Evolutionary conservation across 371 early-diverging fungal species (phyloP), one percentile per base, ranked within the genome.

Genomic region (Apophysomyces sp.): DNA sequence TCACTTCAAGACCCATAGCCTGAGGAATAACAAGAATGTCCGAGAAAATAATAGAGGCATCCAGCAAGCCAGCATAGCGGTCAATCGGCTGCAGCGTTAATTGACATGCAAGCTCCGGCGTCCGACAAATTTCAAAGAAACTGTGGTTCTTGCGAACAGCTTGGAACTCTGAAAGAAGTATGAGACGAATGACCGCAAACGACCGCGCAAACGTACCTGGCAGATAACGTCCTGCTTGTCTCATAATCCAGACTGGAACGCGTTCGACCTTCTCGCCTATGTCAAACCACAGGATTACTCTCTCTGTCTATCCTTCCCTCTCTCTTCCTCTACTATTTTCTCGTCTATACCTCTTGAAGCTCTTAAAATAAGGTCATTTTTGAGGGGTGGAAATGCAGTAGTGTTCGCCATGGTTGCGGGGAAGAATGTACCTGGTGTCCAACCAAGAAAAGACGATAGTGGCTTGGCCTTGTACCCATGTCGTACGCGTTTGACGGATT

Each of bases 21-120:
- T 98, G 98, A 32, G 98, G 97, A 54, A 98, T 87, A 27, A 98
- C 98, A 31, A 98, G 83, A 69, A 98, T 98, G 74, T 98, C 99
- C 0, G 93, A 94, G 70, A 98, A 98, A 64, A 98, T 98, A 76
- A 98, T 98, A 9, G 97, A 90, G 3, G 97, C 98, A 71, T 97
- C 98, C 52, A 98, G 83, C 26, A 96, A 84, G 2, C 86, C 91
- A 11, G 75, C 86, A 76, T 94, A 98, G 36, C 98, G 92, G 55
- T 92, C 89, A 73, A 98, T 92, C 37, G 99, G 99, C 81, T 98
- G 98, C 44, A 98, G 76, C 2, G 99, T 98, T 34, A 98, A 89
- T 61, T 89, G 84, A 67, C 94, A 92, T n/a, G 98, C 98, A 31
- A 97, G 80, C 70, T 89, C 91, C 16, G 99, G 94, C 4, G 94